A percentile compares a stretch with the other conserved stretches of the same genome.
These are phyloP conservation scores for Saxophila tyrrhenica DNA, from an alignment of 495 filamentous ascomycete genomes.

Conservation along the genomic window DNA sequence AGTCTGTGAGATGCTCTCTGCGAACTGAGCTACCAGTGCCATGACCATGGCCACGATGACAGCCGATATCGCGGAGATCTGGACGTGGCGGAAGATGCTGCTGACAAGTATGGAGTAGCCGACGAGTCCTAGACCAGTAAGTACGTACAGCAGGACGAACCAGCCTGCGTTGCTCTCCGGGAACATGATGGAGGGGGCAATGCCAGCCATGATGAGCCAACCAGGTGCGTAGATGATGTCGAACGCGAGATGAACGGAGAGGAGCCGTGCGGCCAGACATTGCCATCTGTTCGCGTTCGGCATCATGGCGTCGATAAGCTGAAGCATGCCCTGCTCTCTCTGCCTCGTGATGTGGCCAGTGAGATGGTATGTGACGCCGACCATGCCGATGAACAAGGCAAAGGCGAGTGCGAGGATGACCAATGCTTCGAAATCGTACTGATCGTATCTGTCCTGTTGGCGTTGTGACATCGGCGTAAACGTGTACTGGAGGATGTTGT, in stretches of 20 bases:
- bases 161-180: conserved; percentile 27
- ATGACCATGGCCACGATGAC: conserved; percentile 33
- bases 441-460: conserved; percentile 48
- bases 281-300: conserved; percentile 24
- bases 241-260: conserved; percentile 32
- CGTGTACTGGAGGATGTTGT: conserved; percentile 45
- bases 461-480: conserved; percentile 59
- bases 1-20: conserved; percentile 20
- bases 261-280: conserved; percentile 25
- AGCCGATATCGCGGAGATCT: conserved; percentile 35
- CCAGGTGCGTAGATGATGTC: conserved; percentile 36
- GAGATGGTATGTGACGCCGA: conserved; percentile 60
- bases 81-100: conserved; percentile 37
- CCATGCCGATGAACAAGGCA: conserved; percentile 60
- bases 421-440: conserved; percentile 51
- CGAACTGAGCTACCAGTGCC: conserved; percentile 33
- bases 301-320: conserved; percentile 34
- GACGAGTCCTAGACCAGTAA: conserved; percentile 30
- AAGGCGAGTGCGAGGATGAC: conserved; percentile 58
- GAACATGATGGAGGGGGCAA: conserved; percentile 30
- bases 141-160: conserved; percentile 31
- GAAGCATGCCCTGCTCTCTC: conserved; percentile 30
- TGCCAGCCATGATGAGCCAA: conserved; percentile 32
- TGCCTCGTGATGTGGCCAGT: conserved; percentile 33
- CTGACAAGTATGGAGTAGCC: conserved; percentile 33